These are phyloP conservation scores for Dimargaris verticillata DNA, from an alignment of 192 early-diverging fungal species.

Conservation along the genomic window DNA sequence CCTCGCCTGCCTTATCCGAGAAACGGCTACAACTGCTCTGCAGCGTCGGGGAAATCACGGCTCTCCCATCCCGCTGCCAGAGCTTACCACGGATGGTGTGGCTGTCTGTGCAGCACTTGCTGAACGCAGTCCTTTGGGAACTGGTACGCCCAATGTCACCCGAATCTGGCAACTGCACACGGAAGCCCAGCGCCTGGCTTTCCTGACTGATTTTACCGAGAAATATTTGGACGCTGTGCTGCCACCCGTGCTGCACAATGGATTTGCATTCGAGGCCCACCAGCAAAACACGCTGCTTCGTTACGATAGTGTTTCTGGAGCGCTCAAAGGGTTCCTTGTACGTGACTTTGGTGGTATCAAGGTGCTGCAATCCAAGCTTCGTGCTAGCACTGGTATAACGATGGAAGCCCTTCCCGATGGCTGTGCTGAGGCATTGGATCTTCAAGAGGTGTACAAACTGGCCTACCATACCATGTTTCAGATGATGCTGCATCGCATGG, in stretches of 20 bases:
- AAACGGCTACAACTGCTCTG: conserved; percentile 19
- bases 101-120: conserved; percentile 39
- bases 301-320: conserved; percentile 29
- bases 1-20: conserved; percentile 36
- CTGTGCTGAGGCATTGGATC: conserved; percentile 30
- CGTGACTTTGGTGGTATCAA: conserved; percentile 57
- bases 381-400: conserved; percentile 21
- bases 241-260: conserved; percentile 37
- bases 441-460: conserved; percentile 32
- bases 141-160: conserved; percentile 22
- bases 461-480: conserved; percentile 46
- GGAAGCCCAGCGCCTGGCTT: conserved; percentile 22
- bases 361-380: conserved; percentile 34
- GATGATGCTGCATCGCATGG: conserved; percentile 38
- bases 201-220: conserved; percentile 28
- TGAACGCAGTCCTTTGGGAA: conserved; percentile 13
- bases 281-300: conserved; percentile 41
- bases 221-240: conserved; percentile 37
- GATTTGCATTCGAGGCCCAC: conserved; percentile 51
- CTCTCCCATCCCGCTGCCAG: background rate
- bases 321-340: conserved; percentile 37
- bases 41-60: no score
- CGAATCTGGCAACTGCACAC: conserved; percentile 30
- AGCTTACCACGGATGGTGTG: conserved; percentile 21
- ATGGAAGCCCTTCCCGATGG: conserved; percentile 37